These are phyloP conservation scores for Eragrostis tef DNA, from an alignment of 202 grass and related monocot species.

Conservation along the genomic window DNA sequence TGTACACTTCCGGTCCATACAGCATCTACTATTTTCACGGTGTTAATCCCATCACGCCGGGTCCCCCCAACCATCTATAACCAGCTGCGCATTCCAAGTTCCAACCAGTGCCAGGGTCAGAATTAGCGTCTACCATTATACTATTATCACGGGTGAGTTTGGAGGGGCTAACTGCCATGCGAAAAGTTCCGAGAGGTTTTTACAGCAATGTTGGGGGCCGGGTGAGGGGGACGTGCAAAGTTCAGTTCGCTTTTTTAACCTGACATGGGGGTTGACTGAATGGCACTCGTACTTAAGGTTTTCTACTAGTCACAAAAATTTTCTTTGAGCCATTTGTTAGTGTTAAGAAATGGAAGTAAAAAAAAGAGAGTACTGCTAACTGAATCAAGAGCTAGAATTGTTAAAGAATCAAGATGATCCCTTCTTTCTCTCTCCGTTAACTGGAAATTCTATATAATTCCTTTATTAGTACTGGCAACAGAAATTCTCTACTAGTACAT, in stretches of 20 bases:
- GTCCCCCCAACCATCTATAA: neutral
- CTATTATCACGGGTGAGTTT: neutral
- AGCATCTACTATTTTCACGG: neutral
- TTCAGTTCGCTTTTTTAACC: neutral
- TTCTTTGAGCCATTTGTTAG: too few relatives aligned
- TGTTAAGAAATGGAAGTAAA: too few relatives aligned
- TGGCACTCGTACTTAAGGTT: too few relatives aligned
- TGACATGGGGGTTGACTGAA: too few relatives aligned
- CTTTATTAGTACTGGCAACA: too few relatives aligned
- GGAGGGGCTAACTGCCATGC: neutral
- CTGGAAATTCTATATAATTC: too few relatives aligned
- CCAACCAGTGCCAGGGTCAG: conserved; percentile 34
- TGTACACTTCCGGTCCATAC: neutral
- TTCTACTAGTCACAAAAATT: too few relatives aligned
- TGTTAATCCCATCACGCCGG: neutral
- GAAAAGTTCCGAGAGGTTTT: neutral
- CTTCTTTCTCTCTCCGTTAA: too few relatives aligned
- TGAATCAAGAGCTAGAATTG: too few relatives aligned
- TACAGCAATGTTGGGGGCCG: neutral
- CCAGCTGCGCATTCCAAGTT: neutral
- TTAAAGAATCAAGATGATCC: too few relatives aligned
- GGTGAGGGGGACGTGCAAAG: neutral
- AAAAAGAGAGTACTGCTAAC: too few relatives aligned
- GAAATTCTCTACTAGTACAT: too few relatives aligned
- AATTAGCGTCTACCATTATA: conserved; percentile 28